Base-by-base conservation (phyloP, 495 filamentous ascomycete species). In the Penicillium waksmanii region DNA sequence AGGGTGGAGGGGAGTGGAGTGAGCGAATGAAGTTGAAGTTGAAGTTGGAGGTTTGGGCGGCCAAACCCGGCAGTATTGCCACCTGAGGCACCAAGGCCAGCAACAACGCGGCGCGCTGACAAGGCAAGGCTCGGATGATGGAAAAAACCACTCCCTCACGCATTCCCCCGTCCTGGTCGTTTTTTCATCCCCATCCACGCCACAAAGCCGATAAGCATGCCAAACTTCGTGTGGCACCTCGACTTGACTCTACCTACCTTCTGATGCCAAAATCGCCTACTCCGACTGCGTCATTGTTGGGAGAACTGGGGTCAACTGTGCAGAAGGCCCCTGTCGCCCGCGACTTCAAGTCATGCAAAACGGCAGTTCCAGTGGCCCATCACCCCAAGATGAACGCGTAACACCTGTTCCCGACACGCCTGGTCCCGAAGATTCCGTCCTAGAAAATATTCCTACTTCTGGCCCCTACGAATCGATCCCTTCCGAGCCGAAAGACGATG, bases 271-370 rank as follows among this genome's bases (percentile, higher is more conserved):
- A 84, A 85, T 88, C 72, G 74, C 66, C 67, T 54, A 68, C 67
- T 76, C 84, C 80, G 72, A 89, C 84, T 80, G 78, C 70, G 79
- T 73, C 82, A 82, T 85, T 83, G 80, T 82, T 78, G 83, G 84
- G 84, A 84, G 85, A 79, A 78, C 82, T 77, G 82, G 84, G 82
- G 86, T 88, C 82, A 80, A 64, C 69, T 75, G 67, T 63, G 60
- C 65, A 74, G 66, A 77, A 63, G 73, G 76, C 75, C 76, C 75
- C 72, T 78, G 70, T 82, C 76, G 67, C 79, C 77, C 64, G 74
- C 71, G 69, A 66, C 71, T 72, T 71, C 71, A 75, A 82, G 82
- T 82, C 69, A 85, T 85, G 82, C 82, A 83, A 82, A 81, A 81
- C 80, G 80, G 81, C 71, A 79, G 65, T 66, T 67, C 70, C 56